Conservation (phyloP, 2,329 filamentous ascomycete genomes). For the Ascochyta rabiei region DNA sequence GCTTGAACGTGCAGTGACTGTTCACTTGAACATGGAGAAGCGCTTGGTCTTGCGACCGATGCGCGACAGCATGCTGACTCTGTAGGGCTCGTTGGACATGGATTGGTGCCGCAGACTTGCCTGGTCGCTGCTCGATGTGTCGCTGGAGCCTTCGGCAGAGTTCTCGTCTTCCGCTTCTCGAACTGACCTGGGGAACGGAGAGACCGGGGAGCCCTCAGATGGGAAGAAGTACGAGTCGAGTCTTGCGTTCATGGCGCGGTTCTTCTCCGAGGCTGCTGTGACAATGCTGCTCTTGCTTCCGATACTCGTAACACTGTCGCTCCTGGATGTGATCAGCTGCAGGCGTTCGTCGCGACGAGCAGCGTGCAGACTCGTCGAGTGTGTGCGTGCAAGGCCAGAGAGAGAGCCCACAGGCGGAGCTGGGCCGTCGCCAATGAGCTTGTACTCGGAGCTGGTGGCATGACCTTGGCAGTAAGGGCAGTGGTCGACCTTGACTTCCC, state of each 20-base stretch:
- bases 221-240: slow-evolving; percentile 49
- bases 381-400: slow-evolving; percentile 46
- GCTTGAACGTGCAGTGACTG: background rate
- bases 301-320: slow-evolving; percentile 46
- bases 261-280: slow-evolving; percentile 46
- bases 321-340: slow-evolving; percentile 43
- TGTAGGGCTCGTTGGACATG: slow-evolving; percentile 37
- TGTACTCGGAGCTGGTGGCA: slow-evolving; percentile 52
- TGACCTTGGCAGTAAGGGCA: slow-evolving; percentile 56
- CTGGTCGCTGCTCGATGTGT: slow-evolving; percentile 44
- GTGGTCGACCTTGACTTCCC: slow-evolving; percentile 55
- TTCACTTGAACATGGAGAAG: slow-evolving; percentile 48
- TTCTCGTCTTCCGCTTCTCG: slow-evolving; percentile 42
- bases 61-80: slow-evolving; percentile 42
- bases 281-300: slow-evolving; percentile 43
- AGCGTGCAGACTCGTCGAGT: slow-evolving; percentile 47
- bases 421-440: slow-evolving; percentile 51
- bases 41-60: slow-evolving; percentile 45
- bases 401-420: slow-evolving; percentile 47
- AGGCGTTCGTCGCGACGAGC: slow-evolving; percentile 47
- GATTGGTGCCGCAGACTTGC: slow-evolving; percentile 38
- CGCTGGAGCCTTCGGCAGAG: slow-evolving; percentile 38
- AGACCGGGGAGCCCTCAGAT: slow-evolving; percentile 29
- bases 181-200: slow-evolving; percentile 32
- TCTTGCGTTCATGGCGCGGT: slow-evolving; percentile 47